Base-by-base conservation (phyloP, 2,329 filamentous ascomycete genomes). In the Aspergillus persii region DNA sequence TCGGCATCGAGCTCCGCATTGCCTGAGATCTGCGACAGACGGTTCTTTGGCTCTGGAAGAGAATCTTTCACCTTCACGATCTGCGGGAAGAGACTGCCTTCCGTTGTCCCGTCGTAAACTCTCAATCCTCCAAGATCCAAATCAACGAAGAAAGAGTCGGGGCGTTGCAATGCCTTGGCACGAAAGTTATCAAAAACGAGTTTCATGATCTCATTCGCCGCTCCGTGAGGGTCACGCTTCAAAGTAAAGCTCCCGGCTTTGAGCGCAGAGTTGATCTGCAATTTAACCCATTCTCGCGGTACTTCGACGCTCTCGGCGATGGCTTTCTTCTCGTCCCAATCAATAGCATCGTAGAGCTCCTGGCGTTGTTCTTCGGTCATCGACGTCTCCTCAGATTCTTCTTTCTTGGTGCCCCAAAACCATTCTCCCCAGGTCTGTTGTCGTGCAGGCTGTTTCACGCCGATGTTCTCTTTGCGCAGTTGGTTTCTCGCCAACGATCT, bases 321-420 rank as follows among this genome's bases (percentile, higher is more conserved):
- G 2, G 90, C 91, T 61, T 93, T 88, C 80, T 97, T 98, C 76
- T 99, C 95, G 63, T 99, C 91, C 88, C 94, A 99, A 69, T 98
- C 95, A 68, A 99, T 99, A 53, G 92, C 96, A 67, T 96, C 89
- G 74, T 98, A 99, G 8, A 99, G 84, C 76, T 99, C 94, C 73
- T 98, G 92, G 47, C 94, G 89, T 74, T 99, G 93, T 75, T 98
- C 89, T 62, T 99, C 95, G 0, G 91, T 96, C 83, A 99, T 96
- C 60, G 92, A 86, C 0, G 88, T 91, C 62, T 93, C 90, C 66
- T 96, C 89, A 3, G 87, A 83, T 49, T 90, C 82, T 46, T 90
- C 84, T 53, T 88, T 82, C 67, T 92, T 90, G 1, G 88, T 83
- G 23, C 94, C 93, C 93, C 94, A 98, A 31, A 91, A 84, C 93